A percentile compares a stretch with the other conserved stretches of the same genome.
Evolutionary conservation across 108 stramenopile species (phyloP).

Genomic region (Nitzschia sp.): DNA sequence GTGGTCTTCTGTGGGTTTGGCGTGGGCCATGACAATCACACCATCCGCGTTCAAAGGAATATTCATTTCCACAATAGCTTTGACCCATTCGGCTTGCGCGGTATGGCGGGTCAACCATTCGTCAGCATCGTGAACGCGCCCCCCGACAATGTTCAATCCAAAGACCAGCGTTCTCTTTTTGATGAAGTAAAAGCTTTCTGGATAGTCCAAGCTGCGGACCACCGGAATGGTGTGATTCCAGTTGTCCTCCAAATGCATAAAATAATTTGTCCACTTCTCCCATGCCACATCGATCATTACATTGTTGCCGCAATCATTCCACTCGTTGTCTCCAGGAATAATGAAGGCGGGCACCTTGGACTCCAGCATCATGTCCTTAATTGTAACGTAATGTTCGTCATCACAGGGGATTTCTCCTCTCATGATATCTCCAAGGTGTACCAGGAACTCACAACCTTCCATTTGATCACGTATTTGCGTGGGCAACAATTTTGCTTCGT

Average conservation of each 20-base stretch:
- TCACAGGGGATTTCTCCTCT: slow-evolving; percentile 19
- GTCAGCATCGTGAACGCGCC: slow-evolving; percentile 18
- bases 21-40: slow-evolving; percentile 46
- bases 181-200: slow-evolving; percentile 48
- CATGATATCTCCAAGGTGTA: slow-evolving; percentile 57
- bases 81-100: slow-evolving; percentile 26
- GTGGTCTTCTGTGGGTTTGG: slow-evolving; percentile 32
- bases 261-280: slow-evolving; percentile 30
- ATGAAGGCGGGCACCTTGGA: slow-evolving; percentile 43
- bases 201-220: slow-evolving; percentile 9
- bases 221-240: slow-evolving; percentile 40
- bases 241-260: slow-evolving; percentile 34
- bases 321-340: slow-evolving; percentile 56
- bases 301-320: slow-evolving; percentile 46
- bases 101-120: slow-evolving; percentile 37
- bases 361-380: slow-evolving; percentile 31
- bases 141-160: slow-evolving; percentile 54
- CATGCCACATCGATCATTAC: slow-evolving; percentile 25
- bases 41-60: slow-evolving; percentile 15
- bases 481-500: slow-evolving; percentile 14
- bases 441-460: slow-evolving; percentile 44
- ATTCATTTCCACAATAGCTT: slow-evolving; percentile 13
- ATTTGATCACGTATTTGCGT: slow-evolving; percentile 17
- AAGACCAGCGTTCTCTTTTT: slow-evolving; percentile 36
- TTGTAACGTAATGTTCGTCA: slow-evolving; percentile 8